Evolutionary conservation across 163 green algal species (phyloP).

Genomic region (Scenedesmus sp.): DNA sequence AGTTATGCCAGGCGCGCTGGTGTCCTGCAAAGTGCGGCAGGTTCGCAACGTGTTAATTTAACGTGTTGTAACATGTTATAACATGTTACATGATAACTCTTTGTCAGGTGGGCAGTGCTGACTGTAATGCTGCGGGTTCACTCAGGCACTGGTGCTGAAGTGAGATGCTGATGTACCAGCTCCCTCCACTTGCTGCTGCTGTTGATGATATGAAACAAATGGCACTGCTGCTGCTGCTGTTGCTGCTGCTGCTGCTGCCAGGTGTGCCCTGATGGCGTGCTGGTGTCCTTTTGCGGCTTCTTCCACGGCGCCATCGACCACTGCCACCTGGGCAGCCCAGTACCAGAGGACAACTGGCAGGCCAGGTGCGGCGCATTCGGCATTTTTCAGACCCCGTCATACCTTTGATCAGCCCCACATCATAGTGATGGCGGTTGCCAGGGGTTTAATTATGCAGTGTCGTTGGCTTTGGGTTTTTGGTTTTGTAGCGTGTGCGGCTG

Average conservation of each 20-base stretch:
- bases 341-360: slow-evolving; percentile 28
- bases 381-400: too few relatives aligned
- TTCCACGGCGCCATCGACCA: slow-evolving; percentile 92
- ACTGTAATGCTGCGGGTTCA: not conserved
- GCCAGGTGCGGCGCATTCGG: slow-evolving; percentile 19
- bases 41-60: not conserved
- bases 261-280: slow-evolving; percentile 85
- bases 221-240: slow-evolving; percentile 56
- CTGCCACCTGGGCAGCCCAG: slow-evolving; percentile 78
- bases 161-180: not conserved
- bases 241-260: slow-evolving; percentile 66
- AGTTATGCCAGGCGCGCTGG: slow-evolving; percentile 66
- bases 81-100: too few relatives aligned
- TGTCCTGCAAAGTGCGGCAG: slow-evolving; percentile 65
- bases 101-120: too few relatives aligned
- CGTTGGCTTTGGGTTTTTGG: too few relatives aligned
- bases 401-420: too few relatives aligned
- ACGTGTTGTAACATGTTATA: too few relatives aligned
- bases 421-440: too few relatives aligned
- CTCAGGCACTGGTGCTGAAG: not conserved
- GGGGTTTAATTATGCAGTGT: too few relatives aligned
- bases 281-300: slow-evolving; percentile 90
- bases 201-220: too few relatives aligned
- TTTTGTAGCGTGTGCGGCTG: too few relatives aligned
- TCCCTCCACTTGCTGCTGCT: not conserved